Evolutionary conservation across 495 filamentous ascomycete genomes (phyloP), one percentile per base, ranked within the genome.

Genomic region (Penicillium paradoxum): DNA sequence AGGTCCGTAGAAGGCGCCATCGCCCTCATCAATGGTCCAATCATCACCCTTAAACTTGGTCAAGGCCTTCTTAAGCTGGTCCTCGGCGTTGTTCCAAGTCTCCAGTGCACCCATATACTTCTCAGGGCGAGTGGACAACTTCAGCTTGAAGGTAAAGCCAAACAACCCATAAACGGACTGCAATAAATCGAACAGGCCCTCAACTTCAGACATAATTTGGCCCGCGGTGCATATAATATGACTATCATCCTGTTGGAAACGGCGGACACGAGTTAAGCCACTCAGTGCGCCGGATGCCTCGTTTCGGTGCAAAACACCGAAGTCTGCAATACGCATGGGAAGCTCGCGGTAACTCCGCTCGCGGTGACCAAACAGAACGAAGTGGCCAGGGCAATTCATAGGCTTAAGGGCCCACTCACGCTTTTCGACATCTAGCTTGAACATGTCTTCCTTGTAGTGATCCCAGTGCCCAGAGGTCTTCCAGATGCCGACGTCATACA

Each of bases 391-490:
- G 72, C 93, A 98, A 71, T 97, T 97, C 93, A 98, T 98, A 30
- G 95, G 93, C 75, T 98, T 98, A 36, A 98, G 78, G 44, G 71
- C 77, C 72, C 70, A 79, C 37, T 87, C 81, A 50, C 89, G 84
- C 78, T 97, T 96, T 63, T 97, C 90, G 30, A 91, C 81, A 30
- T 95, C 84, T 51, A 97, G 80, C 33, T 85, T 82, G 74, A 97
- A 97, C 93, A 98, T 97, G 69, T 96, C 90, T 24, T 97, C 92
- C 56, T 89, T 80, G 79, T 98, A 98, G 65, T 97, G 89, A 40
- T 85, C 82, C 89, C 90, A 95, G 69, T 98, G 93, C 40, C 95
- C 93, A 14, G 89, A 95, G 6, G 81, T 86, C 73, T 97, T 90
- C 95, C 93, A 97, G 22, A 98, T 75, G 4, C 85, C 77, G 13